Conservation (phyloP, 2,329 filamentous ascomycete species). For the Uncinocarpus reesii region DNA sequence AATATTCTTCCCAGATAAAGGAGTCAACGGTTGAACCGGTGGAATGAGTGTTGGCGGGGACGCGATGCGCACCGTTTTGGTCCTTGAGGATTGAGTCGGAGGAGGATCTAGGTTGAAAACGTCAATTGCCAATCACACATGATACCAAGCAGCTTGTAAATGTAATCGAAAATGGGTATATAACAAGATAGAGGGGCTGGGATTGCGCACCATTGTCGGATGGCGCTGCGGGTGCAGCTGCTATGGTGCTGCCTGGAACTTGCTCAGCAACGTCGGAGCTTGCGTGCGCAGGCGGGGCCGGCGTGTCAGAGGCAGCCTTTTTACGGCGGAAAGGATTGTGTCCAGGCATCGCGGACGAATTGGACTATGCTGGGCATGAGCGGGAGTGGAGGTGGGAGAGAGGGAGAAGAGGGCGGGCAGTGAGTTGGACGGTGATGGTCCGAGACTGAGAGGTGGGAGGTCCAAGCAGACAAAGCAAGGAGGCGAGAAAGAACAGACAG, state of each 20-base stretch:
- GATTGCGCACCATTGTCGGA: not conserved
- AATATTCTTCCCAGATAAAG: not conserved
- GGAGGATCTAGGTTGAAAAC: not conserved
- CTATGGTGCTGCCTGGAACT: not conserved
- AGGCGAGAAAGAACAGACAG: not conserved
- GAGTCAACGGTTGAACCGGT: slow-evolving; percentile 18
- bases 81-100: slow-evolving; percentile 9
- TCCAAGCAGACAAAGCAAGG: not conserved
- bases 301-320: slow-evolving; percentile 27
- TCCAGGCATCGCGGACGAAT: slow-evolving; percentile 35
- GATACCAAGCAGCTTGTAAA: not conserved
- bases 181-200: not conserved
- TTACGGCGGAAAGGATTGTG: slow-evolving; percentile 44
- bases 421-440: not conserved
- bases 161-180: too few species aligned
- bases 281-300: slow-evolving; percentile 17
- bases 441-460: not conserved
- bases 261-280: not conserved
- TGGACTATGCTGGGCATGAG: slow-evolving; percentile 26
- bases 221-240: not conserved
- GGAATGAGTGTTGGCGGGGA: slow-evolving; percentile 26
- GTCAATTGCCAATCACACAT: not conserved
- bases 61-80: slow-evolving; percentile 27
- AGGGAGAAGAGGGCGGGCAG: not conserved
- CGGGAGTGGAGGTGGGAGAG: slow-evolving; percentile 15